phyloP scores from a whole-genome alignment of 495 filamentous ascomycete species.

The Daldinia bambusicola region DNA sequence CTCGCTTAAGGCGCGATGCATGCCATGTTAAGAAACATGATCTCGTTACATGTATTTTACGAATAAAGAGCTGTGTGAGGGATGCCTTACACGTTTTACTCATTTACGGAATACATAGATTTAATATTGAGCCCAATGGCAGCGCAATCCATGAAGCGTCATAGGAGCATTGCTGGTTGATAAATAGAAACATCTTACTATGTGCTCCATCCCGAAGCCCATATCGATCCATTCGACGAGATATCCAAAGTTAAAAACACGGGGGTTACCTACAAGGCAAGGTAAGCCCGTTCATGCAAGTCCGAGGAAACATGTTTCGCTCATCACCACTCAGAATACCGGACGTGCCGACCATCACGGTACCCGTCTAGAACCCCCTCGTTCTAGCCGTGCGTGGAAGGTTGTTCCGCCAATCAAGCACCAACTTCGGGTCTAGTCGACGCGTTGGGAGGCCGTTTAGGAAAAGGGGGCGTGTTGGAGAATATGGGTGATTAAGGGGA shows the following conservation, averaged over 20 bases:
- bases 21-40: neutral
- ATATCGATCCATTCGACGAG: conserved; percentile 6
- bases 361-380: conserved; percentile 25
- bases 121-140: too few species aligned
- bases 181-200: neutral
- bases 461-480: conserved; percentile 17
- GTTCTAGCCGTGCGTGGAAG: conserved; percentile 31
- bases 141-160: too few species aligned
- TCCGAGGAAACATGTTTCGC: conserved; percentile 14
- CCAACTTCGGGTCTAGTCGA: neutral
- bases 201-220: conserved; percentile 5
- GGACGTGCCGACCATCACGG: neutral
- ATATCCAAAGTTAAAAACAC: neutral
- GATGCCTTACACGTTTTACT: too few species aligned
- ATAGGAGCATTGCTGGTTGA: too few species aligned
- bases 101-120: too few species aligned
- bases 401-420: conserved; percentile 29
- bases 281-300: conserved; percentile 18
- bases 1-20: neutral
- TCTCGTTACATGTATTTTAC: neutral
- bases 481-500: conserved; percentile 19
- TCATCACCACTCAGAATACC: conserved; percentile 10
- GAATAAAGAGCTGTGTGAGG: too few species aligned
- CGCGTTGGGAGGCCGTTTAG: conserved; percentile 17
- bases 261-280: conserved; percentile 4